phyloP scores from a whole-genome alignment of 139 green algal species.

The Trebouxia sp. region DNA sequence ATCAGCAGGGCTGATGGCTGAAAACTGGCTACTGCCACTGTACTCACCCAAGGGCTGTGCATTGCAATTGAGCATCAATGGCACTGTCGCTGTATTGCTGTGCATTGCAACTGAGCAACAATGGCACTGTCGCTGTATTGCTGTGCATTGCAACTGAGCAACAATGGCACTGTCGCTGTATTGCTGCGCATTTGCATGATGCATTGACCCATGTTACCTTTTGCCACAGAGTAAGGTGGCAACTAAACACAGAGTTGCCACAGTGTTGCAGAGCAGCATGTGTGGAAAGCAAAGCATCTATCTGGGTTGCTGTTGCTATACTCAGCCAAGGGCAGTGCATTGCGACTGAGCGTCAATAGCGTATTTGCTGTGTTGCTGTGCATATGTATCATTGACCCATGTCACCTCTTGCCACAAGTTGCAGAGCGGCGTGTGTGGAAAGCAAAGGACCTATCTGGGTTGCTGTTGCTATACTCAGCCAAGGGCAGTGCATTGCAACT shows the following conservation, averaged over 20 bases:
- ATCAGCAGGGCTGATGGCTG: no score
- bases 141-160: neutral
- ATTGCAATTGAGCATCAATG: neutral
- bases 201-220: neutral
- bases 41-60: slow-evolving; percentile 33
- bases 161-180: neutral
- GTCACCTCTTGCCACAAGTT: slow-evolving; percentile 22
- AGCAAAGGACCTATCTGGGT: slow-evolving; percentile 80
- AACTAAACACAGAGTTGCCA: no score
- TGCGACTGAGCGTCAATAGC: neutral
- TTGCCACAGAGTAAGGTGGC: no score
- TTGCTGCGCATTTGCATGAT: neutral
- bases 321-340: slow-evolving; percentile 21
- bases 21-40: slow-evolving; percentile 92
- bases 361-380: neutral
- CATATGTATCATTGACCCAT: neutral
- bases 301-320: slow-evolving; percentile 88
- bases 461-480: slow-evolving; percentile 82
- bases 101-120: neutral
- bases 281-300: slow-evolving; percentile 78
- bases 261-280: no score
- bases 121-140: slow-evolving; percentile 76
- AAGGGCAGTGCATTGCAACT: neutral
- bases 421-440: slow-evolving; percentile 71
- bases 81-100: neutral